Evolutionary conservation across 345 rosid genomes (phyloP), one percentile per base, ranked within the genome.

Genomic region (Geranium rotundifolium): DNA sequence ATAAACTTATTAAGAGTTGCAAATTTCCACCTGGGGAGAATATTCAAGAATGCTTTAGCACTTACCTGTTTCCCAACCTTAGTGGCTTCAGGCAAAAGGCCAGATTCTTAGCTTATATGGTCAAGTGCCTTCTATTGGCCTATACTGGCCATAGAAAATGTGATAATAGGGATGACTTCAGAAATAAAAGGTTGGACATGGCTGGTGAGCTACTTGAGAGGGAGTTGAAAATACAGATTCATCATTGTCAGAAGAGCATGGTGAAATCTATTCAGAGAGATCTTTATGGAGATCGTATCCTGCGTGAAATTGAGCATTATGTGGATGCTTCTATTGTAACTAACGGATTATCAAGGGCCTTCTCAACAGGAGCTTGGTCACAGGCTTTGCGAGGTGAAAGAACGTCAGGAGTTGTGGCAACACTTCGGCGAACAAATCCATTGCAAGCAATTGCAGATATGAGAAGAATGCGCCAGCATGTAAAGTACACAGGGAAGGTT

Each of bases 341-440:
- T 57, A 90, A 93, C 75, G 97, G 97, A 54, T 80, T 93, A 27
- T 75, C 81, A 1, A 84, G 99, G 78, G 99, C 99, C 46, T 93
- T 93, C 75, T 90, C 99, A 31, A 90, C 99, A 73, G 99, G 99
- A 66, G 95, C 96, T 19, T 89, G 98, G 99, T 85, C 84, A 17
- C 99, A 93, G 76, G 90, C 95, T 56, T 90, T 65, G 60, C 84
- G 82, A 77, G 81, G 80, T 76, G 99, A 93, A 76, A 86, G 97
- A 66, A 80, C 85, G 60, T 87, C 97, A 23, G 99, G 99, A 59
- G 96, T 90, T 37, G 96, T 90, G 54, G 95, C 90, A 18, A 93
- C 85, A 65, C 78, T 93, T 57, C 83, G 97, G 50, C 88, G 95
- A 46, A 77, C 95, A 73, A 89, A 92, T 82, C 87, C 99, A 41